Conservation (phyloP, 441 rosid species). For the Geranium incanum region DNA sequence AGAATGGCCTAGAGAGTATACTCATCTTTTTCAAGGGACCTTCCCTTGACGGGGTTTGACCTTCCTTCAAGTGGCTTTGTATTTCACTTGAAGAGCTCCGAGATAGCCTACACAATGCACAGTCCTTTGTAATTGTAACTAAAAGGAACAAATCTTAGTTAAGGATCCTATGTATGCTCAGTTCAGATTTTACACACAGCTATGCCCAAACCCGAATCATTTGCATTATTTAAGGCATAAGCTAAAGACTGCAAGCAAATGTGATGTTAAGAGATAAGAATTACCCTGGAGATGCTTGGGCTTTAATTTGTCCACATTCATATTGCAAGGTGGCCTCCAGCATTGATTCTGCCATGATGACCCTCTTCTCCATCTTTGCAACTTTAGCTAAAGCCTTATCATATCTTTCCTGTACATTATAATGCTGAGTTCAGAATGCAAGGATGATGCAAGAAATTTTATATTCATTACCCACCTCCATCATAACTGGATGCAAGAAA, state of each 20-base stretch:
- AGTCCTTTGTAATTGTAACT: no score
- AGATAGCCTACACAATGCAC: no score
- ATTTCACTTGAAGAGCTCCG: slow-evolving; percentile 22
- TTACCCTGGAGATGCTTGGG: slow-evolving; percentile 9
- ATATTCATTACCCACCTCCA: neutral
- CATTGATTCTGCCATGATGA: slow-evolving; percentile 79
- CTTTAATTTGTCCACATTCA: slow-evolving; percentile 9
- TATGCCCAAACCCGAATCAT: neutral
- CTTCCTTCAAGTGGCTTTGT: slow-evolving; percentile 23
- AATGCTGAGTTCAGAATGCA: slow-evolving; percentile 7
- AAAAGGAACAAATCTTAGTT: no score
- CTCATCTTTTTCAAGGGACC: slow-evolving; percentile 63
- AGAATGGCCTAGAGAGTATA: slow-evolving; percentile 78
- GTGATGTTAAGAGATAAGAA: neutral
- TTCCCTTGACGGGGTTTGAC: slow-evolving; percentile 34
- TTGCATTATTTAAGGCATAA: neutral
- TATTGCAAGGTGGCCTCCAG: slow-evolving; percentile 12
- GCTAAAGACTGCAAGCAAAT: neutral
- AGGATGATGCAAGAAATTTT: neutral
- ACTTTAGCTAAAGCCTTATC: slow-evolving; percentile 64
- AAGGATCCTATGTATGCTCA: neutral
- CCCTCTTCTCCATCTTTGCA: slow-evolving; percentile 70
- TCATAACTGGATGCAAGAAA: neutral
- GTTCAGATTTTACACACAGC: neutral
- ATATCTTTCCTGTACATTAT: slow-evolving; percentile 62